Evolutionary conservation across 2,329 filamentous ascomycete species (phyloP).

Genomic region (Chrysosphaeria jannelii): DNA sequence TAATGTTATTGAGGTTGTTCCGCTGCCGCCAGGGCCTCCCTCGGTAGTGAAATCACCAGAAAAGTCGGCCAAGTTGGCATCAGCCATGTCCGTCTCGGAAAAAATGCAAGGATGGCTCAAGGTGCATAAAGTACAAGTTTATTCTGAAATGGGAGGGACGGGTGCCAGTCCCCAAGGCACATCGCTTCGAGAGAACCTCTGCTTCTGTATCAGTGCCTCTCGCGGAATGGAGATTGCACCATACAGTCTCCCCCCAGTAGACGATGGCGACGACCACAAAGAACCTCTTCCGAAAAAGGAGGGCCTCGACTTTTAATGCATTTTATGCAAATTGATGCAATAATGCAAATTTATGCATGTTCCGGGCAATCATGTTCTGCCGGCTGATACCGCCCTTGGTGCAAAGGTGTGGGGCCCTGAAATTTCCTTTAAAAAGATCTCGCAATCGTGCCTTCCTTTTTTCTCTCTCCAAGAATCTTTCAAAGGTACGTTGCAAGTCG

Average conservation of each 20-base stretch:
- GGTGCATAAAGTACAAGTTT: conserved; percentile 54
- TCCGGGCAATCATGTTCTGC: no score
- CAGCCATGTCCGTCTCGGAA: conserved; percentile 19
- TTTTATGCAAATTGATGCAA: neutral
- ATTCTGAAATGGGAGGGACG: conserved; percentile 62
- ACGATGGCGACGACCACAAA: conserved; percentile 27
- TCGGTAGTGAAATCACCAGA: conserved; percentile 1
- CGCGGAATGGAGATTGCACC: conserved; percentile 63
- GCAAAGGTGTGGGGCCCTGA: no score
- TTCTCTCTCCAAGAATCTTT: no score
- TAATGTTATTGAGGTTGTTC: conserved; percentile 40
- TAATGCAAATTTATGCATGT: no score
- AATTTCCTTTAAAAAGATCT: no score
- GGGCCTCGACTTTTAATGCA: conserved; percentile 40
- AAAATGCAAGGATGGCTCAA: conserved; percentile 63
- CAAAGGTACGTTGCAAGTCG: no score
- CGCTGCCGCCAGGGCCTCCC: conserved; percentile 24
- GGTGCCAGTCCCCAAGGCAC: conserved; percentile 40
- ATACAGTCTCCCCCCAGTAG: conserved; percentile 65
- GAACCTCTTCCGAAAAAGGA: conserved; percentile 24
- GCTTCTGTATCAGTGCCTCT: conserved; percentile 59
- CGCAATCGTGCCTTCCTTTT: no score
- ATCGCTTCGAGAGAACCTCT: conserved; percentile 54
- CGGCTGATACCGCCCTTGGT: no score
- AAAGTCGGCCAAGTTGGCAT: conserved; percentile 7